These are phyloP conservation scores for Ustilago hordei DNA, from an alignment of 1,284 basidiomycete species.

Conservation along the genomic window DNA sequence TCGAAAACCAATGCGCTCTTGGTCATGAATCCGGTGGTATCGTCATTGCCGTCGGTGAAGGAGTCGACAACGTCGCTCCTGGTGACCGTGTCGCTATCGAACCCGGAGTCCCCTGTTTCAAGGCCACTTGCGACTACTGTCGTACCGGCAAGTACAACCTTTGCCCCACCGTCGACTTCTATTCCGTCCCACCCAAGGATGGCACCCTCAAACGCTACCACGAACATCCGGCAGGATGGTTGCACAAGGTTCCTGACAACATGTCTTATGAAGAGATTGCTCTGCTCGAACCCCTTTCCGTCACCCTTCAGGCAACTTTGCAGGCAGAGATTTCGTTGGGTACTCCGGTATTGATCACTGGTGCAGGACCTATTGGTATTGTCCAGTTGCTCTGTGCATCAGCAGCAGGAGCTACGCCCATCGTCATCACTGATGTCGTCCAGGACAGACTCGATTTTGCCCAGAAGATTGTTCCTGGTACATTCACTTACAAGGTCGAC, in stretches of 20 bases:
- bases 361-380: slow-evolving; percentile 72
- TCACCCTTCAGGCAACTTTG: slow-evolving; percentile 74
- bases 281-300: slow-evolving; percentile 73
- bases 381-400: slow-evolving; percentile 72
- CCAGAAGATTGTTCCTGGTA: slow-evolving; percentile 72
- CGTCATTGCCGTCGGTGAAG: slow-evolving; percentile 64
- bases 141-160: slow-evolving; percentile 73
- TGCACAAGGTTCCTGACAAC: slow-evolving; percentile 72
- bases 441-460: slow-evolving; percentile 73
- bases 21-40: slow-evolving; percentile 67
- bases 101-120: slow-evolving; percentile 72
- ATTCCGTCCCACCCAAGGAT: slow-evolving; percentile 67
- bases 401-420: slow-evolving; percentile 73
- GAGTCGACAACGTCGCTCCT: slow-evolving; percentile 57
- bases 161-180: slow-evolving; percentile 68
- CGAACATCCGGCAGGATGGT: slow-evolving; percentile 73
- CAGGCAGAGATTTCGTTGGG: slow-evolving; percentile 72
- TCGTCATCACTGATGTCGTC: slow-evolving; percentile 73
- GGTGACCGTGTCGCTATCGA: slow-evolving; percentile 67
- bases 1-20: slow-evolving; percentile 59
- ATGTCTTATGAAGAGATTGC: slow-evolving; percentile 72
- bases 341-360: slow-evolving; percentile 52
- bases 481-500: slow-evolving; percentile 69
- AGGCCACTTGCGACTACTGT: slow-evolving; percentile 72
- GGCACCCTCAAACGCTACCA: slow-evolving; percentile 71